A percentile compares a stretch with the other conserved stretches of the same genome.
phyloP scores from a whole-genome alignment of 306 rosid species.

The Arachis hypogaea region DNA sequence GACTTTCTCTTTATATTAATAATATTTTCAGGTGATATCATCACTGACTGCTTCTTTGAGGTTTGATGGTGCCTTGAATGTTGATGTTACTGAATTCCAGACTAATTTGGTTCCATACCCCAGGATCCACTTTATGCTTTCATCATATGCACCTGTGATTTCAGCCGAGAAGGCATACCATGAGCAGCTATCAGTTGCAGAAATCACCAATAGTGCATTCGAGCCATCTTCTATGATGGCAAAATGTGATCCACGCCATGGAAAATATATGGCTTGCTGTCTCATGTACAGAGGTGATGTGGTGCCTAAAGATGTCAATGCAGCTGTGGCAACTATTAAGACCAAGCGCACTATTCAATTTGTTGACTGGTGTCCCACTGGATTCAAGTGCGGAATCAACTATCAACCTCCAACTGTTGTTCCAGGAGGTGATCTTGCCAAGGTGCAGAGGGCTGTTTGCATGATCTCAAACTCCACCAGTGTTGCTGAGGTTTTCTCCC shows the following conservation, averaged over 20 bases:
- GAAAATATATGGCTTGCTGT: conserved; percentile 88
- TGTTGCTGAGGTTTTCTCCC: conserved; percentile 81
- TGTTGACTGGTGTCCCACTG: conserved; percentile 94
- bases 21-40: conserved; percentile 61
- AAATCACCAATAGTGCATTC: conserved; percentile 77
- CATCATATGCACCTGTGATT: conserved; percentile 81
- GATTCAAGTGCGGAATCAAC: conserved; percentile 84
- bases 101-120: conserved; percentile 86
- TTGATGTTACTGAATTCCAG: conserved; percentile 83
- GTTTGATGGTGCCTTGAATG: conserved; percentile 83
- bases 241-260: conserved; percentile 84
- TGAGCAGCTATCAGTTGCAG: conserved; percentile 81
- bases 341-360: conserved; percentile 85
- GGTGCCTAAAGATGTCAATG: conserved; percentile 84
- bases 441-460: conserved; percentile 83
- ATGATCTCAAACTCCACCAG: conserved; percentile 89
- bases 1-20: background rate
- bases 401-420: conserved; percentile 89
- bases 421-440: conserved; percentile 84
- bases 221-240: conserved; percentile 95
- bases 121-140: conserved; percentile 87
- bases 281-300: conserved; percentile 87
- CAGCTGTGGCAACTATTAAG: conserved; percentile 84
- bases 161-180: conserved; percentile 88
- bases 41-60: conserved; percentile 78